Percentiles rank a stretch among this genome's conserved stretches.
These are phyloP conservation scores for Trichosporon sp. DNA, from an alignment of 1,284 basidiomycete genomes.

Conservation along the genomic window DNA sequence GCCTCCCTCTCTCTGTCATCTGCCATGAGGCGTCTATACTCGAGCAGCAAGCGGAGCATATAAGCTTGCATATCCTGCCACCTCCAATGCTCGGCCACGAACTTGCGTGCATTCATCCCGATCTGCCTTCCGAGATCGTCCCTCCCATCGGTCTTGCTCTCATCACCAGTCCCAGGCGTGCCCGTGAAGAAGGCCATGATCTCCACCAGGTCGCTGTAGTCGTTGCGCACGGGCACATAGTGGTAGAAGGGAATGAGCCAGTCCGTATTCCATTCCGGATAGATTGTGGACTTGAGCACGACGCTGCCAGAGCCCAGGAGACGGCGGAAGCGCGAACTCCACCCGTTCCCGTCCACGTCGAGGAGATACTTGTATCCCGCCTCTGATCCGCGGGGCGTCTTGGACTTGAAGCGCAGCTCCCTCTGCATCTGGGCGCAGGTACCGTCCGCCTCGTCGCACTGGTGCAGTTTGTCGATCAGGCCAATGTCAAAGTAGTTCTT, in stretches of 20 bases:
- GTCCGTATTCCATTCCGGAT: conserved; percentile 58
- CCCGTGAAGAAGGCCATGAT: conserved; percentile 61
- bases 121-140: conserved; percentile 52
- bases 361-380: conserved; percentile 31
- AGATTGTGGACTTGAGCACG: conserved; percentile 58
- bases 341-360: conserved; percentile 51
- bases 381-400: conserved; percentile 45
- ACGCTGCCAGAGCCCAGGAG: conserved; percentile 55
- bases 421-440: conserved; percentile 52
- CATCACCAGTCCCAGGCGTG: conserved; percentile 41
- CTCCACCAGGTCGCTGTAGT: conserved; percentile 60
- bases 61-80: conserved; percentile 57
- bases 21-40: conserved; percentile 15
- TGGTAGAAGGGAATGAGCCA: conserved; percentile 59
- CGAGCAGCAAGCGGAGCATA: conserved; percentile 23
- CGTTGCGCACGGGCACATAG: conserved; percentile 57
- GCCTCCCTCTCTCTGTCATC: conserved; percentile 7
- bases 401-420: conserved; percentile 44
- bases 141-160: conserved; percentile 28
- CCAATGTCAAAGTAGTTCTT: conserved; percentile 56
- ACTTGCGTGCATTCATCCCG: conserved; percentile 55
- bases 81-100: conserved; percentile 58
- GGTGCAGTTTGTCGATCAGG: conserved; percentile 43
- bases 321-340: conserved; percentile 55
- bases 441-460: conserved; percentile 54